Evolutionary conservation across 1,284 basidiomycete species (phyloP).

Genomic region (Ustilago esculenta): DNA sequence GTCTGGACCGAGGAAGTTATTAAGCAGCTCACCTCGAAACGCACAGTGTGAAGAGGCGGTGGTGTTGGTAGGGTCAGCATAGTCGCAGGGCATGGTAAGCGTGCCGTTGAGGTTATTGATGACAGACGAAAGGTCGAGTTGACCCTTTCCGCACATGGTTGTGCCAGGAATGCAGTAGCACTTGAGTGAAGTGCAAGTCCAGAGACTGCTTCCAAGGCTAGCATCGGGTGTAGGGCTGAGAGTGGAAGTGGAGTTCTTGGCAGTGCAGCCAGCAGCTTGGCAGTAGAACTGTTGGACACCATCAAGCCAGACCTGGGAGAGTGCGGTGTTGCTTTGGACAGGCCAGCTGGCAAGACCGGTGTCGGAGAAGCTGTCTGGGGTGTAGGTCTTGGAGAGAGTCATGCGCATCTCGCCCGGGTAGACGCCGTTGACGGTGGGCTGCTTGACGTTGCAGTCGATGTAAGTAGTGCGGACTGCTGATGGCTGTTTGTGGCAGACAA

Average conservation of each 20-base stretch:
- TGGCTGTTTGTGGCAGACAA: slow-evolving; percentile 56
- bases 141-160: slow-evolving; percentile 43
- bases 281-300: slow-evolving; percentile 61
- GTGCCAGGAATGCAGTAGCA: slow-evolving; percentile 57
- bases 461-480: slow-evolving; percentile 45
- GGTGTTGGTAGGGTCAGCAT: slow-evolving; percentile 41
- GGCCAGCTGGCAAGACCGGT: slow-evolving; percentile 50
- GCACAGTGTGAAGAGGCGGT: slow-evolving; percentile 36
- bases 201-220: slow-evolving; percentile 34
- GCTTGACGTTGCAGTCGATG: slow-evolving; percentile 47
- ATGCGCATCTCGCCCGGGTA: slow-evolving; percentile 51
- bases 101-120: slow-evolving; percentile 53
- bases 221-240: slow-evolving; percentile 17
- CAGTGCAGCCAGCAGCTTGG: slow-evolving; percentile 48
- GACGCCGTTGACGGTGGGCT: slow-evolving; percentile 45
- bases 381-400: slow-evolving; percentile 50
- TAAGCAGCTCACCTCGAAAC: slow-evolving; percentile 45
- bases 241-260: slow-evolving; percentile 36
- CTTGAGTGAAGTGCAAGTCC: slow-evolving; percentile 47
- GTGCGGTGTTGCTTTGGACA: slow-evolving; percentile 37
- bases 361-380: slow-evolving; percentile 29
- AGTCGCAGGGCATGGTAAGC: slow-evolving; percentile 58
- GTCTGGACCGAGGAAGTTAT: slow-evolving; percentile 43
- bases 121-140: slow-evolving; percentile 41
- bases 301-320: slow-evolving; percentile 54